Base-by-base conservation (phyloP, 1,139 yeast species). In the Eremothecium gossypii region DNA sequence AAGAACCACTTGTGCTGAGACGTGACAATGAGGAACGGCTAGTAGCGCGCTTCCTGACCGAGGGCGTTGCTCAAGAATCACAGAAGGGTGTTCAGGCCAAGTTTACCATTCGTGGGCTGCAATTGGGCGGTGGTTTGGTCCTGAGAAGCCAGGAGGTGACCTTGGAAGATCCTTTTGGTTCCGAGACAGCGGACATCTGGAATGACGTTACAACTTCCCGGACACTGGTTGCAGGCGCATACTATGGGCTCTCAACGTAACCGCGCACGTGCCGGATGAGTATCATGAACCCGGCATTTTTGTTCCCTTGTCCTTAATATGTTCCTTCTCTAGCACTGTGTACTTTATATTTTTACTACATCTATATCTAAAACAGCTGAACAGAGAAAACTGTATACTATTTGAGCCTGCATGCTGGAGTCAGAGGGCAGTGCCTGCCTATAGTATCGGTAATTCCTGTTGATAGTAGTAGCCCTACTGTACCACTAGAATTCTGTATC, bases 1-100 rank as follows among this genome's bases (percentile, higher is more conserved):
- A 65, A 29, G 65, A 68, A 30, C 77, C 82, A 3, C 28, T 56
- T 8, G 47, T 48, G 0, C 54, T 82, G 26, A 58, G 55, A 7
- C 50, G 60, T 11, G 56, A 60, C 30, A 55, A 61, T 4, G 85
- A 79, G 52, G 79, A 77, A 52, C 74, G 79, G 54, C 66, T 82
- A 39, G 76, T 82, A 53, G 89, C 86, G 2, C 73, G 91, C 60
- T 81, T 83, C 55, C 65, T 77, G 61, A 82, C 91, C 2, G 69
- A 70, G 42, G 78, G 79, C 9, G 52, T 63, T 43, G 89, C 83
- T 4, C 65, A 66, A 8, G 91, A 82, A 60, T 73, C 83, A 36
- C 77, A 74, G 35, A 72, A 77, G 41, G 95, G 95, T 30, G 77
- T 79, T 35, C 83, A 79, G 55, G 68, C 80, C 40, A 77, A 79